phyloP scores from a whole-genome alignment of 331 rosid genomes.

The Acacia concinna region DNA sequence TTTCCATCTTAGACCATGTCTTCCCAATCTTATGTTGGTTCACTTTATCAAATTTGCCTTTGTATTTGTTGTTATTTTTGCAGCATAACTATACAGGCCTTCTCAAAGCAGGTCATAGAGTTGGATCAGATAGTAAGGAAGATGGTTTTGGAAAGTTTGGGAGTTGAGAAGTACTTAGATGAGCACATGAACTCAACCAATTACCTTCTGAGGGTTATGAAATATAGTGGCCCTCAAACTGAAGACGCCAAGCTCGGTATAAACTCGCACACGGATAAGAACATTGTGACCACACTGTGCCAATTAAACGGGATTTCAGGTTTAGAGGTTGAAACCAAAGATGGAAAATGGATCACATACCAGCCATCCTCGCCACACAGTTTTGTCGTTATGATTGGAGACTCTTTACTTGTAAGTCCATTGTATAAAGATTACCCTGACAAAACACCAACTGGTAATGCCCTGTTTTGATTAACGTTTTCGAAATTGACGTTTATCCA shows the following conservation, averaged over 20 bases:
- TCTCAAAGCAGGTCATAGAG: constrained; percentile 50
- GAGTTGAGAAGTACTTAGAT: constrained; percentile 60
- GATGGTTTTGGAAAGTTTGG: constrained; percentile 69
- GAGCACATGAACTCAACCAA: constrained; percentile 72
- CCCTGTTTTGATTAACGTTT: no score
- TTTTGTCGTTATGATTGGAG: constrained; percentile 73
- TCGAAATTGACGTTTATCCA: no score
- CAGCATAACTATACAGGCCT: constrained; percentile 55
- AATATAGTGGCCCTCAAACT: constrained; percentile 64
- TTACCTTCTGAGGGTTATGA: constrained; percentile 72
- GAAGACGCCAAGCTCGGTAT: constrained; percentile 53
- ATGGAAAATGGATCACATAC: constrained; percentile 61
- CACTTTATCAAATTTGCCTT: background rate
- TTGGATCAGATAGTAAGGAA: constrained; percentile 59
- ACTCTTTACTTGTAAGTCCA: constrained; percentile 51
- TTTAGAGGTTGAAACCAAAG: constrained; percentile 57
- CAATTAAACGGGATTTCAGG: constrained; percentile 66
- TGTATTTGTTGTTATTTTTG: background rate
- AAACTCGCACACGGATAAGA: constrained; percentile 62
- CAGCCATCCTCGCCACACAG: constrained; percentile 54
- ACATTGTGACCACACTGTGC: constrained; percentile 58
- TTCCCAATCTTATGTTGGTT: background rate
- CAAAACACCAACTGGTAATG: background rate
- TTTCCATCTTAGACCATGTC: background rate
- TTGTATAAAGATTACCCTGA: background rate